phyloP scores from a whole-genome alignment of 2,329 filamentous ascomycete species.

The Aureobasidium sp. region DNA sequence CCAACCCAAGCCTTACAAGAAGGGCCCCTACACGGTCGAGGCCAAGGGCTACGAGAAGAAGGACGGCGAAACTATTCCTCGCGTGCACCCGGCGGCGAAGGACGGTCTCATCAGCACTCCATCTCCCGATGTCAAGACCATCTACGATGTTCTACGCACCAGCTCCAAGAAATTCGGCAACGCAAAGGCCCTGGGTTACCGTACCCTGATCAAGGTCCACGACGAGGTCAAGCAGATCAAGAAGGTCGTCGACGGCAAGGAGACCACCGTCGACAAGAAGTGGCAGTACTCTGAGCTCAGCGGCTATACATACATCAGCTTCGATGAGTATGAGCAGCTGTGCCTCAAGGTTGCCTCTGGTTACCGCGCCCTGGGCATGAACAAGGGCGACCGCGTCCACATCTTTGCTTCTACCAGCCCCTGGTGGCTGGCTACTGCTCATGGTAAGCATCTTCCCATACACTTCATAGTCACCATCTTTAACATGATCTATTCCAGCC shows the following conservation, averaged over 20 bases:
- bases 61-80: conserved; percentile 76
- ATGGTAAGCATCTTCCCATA: conserved; percentile 18
- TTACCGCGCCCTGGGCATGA: conserved; percentile 66
- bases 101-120: conserved; percentile 62
- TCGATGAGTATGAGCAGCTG: conserved; percentile 68
- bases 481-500: conserved; percentile 44
- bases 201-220: conserved; percentile 70
- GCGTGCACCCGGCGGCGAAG: conserved; percentile 64
- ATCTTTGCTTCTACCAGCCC: conserved; percentile 77
- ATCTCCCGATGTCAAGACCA: conserved; percentile 62
- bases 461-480: not conserved
- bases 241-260: conserved; percentile 76
- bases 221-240: conserved; percentile 82
- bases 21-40: conserved; percentile 69
- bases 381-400: conserved; percentile 62
- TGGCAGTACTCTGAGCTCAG: conserved; percentile 87
- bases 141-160: conserved; percentile 70
- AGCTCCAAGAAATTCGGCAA: conserved; percentile 53
- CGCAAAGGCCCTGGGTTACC: conserved; percentile 53
- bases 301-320: conserved; percentile 67
- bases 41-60: conserved; percentile 60
- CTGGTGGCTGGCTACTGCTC: conserved; percentile 75
- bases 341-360: conserved; percentile 65
- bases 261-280: conserved; percentile 77
- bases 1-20: conserved; percentile 47